A percentile compares a stretch with the other conserved stretches of the same genome.
Evolutionary conservation across 345 rosid species (phyloP).

Genomic region (Anastatica hierochuntica): DNA sequence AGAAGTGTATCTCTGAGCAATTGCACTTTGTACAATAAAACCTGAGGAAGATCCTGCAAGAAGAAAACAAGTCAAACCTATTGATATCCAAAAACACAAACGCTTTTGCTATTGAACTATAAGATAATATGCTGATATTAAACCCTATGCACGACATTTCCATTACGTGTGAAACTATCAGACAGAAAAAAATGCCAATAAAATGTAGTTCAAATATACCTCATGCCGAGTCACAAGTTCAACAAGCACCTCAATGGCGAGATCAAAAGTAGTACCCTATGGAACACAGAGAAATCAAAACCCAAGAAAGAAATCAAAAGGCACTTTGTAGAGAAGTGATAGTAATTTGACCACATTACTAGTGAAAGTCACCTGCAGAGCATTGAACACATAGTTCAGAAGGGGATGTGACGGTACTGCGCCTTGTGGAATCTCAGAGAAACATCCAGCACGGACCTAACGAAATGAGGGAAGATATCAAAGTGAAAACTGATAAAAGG

Average conservation of each 20-base stretch:
- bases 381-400: slow-evolving; percentile 64
- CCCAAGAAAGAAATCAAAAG: neutral
- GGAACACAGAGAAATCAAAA: slow-evolving; percentile 13
- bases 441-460: slow-evolving; percentile 93
- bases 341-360: neutral
- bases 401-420: slow-evolving; percentile 75
- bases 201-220: slow-evolving; percentile 33
- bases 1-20: slow-evolving; percentile 74
- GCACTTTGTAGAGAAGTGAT: neutral
- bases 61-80: slow-evolving; percentile 15
- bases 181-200: neutral
- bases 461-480: slow-evolving; percentile 10
- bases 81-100: neutral
- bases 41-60: slow-evolving; percentile 79
- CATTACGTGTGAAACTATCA: neutral
- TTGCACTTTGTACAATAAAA: slow-evolving; percentile 64
- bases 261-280: slow-evolving; percentile 73
- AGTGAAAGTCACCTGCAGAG: slow-evolving; percentile 66
- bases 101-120: neutral
- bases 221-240: slow-evolving; percentile 83
- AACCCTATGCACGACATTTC: neutral
- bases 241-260: slow-evolving; percentile 82
- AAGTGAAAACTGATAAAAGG: neutral
- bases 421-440: slow-evolving; percentile 72
- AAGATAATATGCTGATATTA: neutral